phyloP scores from a whole-genome alignment of 306 rosid genomes.

The Corylus avellana region DNA sequence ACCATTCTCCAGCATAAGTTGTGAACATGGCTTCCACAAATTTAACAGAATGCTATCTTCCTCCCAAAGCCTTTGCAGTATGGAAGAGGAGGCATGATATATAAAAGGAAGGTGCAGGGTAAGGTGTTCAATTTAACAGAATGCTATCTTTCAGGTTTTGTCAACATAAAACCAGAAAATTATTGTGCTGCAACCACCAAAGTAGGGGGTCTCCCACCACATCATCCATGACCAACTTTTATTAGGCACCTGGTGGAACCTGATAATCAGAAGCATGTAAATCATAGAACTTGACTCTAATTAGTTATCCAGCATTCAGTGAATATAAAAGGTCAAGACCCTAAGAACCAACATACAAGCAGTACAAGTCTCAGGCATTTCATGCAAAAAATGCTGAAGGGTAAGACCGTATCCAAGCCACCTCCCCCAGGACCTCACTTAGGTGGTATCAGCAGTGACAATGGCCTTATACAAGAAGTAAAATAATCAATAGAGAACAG shows the following conservation, averaged over 20 bases:
- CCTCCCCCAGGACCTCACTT: background rate
- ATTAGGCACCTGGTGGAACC: background rate
- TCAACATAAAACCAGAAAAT: background rate
- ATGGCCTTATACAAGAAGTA: background rate
- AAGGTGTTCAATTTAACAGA: no score
- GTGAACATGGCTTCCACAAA: background rate
- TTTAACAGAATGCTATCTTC: background rate
- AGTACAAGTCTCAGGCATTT: background rate
- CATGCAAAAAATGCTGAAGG: background rate
- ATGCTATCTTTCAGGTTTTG: background rate
- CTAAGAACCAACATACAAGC: background rate
- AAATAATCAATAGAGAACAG: slow-evolving; percentile 17
- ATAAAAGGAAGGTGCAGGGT: background rate
- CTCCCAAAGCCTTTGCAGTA: background rate
- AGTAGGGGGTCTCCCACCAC: background rate
- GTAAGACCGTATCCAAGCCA: background rate
- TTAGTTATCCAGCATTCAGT: background rate
- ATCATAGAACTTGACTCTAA: background rate
- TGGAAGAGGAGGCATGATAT: background rate
- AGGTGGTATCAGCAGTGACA: background rate
- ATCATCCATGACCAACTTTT: background rate
- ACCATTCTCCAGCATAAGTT: background rate
- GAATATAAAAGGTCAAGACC: background rate
- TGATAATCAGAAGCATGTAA: background rate
- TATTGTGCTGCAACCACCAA: background rate